phyloP scores from a whole-genome alignment of 257 asterid genomes.

The Verbena officinalis region DNA sequence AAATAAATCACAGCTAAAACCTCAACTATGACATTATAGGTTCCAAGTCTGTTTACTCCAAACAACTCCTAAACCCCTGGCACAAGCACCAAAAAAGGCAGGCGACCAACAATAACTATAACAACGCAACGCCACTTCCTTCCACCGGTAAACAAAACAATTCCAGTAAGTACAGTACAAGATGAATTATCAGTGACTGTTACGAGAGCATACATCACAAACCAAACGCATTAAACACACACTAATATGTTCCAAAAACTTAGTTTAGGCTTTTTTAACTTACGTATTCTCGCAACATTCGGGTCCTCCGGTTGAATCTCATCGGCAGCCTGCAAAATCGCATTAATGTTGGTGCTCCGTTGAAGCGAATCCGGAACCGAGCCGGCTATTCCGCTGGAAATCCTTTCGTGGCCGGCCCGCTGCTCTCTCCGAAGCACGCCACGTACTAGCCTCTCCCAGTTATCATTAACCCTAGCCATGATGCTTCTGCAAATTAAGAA shows the following conservation, averaged over 20 bases:
- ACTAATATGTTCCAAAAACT: neutral
- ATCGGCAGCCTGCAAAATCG: constrained; percentile 92
- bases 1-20: neutral
- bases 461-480: constrained; percentile 75
- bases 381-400: constrained; percentile 86
- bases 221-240: neutral
- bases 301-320: constrained; percentile 93
- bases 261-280: constrained; percentile 33
- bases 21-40: neutral
- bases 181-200: constrained; percentile 1
- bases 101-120: neutral
- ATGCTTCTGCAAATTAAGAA: constrained; percentile 19
- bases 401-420: constrained; percentile 69
- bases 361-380: constrained; percentile 93
- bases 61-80: neutral
- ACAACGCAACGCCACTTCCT: neutral
- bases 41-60: neutral
- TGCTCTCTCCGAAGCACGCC: constrained; percentile 74
- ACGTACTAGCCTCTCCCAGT: constrained; percentile 85
- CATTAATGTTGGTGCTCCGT: constrained; percentile 73
- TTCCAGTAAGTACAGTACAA: neutral
- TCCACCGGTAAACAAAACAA: constrained; percentile 1
- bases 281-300: constrained; percentile 85
- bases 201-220: neutral
- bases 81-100: too few relatives aligned